phyloP scores from a whole-genome alignment of 108 stramenopile species.

The Nitzschia inconspicua region DNA sequence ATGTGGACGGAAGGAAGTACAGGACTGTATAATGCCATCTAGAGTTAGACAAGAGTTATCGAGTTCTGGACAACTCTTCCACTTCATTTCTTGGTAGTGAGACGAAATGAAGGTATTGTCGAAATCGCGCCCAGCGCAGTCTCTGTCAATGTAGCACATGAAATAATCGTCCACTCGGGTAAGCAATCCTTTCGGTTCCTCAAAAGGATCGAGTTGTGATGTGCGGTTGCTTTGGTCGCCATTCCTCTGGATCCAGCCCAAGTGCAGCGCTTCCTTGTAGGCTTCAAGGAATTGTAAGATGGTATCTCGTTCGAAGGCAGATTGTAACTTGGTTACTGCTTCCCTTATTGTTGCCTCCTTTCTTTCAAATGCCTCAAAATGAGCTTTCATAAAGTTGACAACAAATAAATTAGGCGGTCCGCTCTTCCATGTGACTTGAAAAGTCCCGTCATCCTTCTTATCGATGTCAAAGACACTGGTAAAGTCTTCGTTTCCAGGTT shows the following conservation, averaged over 20 bases:
- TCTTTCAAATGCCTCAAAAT: constrained; percentile 2
- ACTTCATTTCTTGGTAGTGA: constrained; percentile 33
- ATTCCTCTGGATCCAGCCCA: constrained; percentile 1
- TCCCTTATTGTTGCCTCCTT: neutral
- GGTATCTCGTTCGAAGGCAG: constrained; percentile 6
- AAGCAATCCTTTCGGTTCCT: neutral
- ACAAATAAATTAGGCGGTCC: neutral
- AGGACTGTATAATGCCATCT: constrained; percentile 61
- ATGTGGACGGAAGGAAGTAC: constrained; percentile 53
- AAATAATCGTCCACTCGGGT: neutral
- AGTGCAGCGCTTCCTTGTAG: constrained; percentile 1
- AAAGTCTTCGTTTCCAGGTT: neutral
- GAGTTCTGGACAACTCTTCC: constrained; percentile 2
- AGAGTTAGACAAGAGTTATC: constrained; percentile 59
- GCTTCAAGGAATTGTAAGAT: neutral
- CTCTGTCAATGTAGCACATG: neutral
- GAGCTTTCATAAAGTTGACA: constrained; percentile 1
- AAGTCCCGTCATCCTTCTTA: neutral
- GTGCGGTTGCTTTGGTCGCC: too few species aligned
- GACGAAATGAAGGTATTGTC: neutral
- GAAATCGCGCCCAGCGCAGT: neutral
- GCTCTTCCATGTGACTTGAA: neutral
- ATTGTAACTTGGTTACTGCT: neutral
- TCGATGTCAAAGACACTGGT: neutral
- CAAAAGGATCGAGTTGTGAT: neutral